Base-by-base conservation (phyloP, 192 early-diverging fungal genomes). In the Coemansia sp. region DNA sequence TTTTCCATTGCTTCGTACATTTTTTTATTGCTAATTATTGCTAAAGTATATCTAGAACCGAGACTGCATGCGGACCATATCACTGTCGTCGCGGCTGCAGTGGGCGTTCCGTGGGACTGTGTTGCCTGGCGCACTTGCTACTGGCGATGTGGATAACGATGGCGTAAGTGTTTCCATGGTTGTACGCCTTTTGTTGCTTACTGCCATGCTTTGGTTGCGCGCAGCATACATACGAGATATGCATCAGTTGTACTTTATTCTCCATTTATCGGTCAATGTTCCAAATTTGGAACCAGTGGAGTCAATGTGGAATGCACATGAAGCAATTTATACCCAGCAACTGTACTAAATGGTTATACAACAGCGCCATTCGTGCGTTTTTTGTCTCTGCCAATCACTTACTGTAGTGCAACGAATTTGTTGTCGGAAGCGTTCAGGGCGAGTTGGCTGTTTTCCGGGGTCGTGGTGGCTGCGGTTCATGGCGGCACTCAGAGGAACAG, bases 391-490 rank as follows among this genome's bases (percentile, higher is more conserved):
- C 11, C 39, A 46, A 14, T 3, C 14, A 1, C 39, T 14, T 10
- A 46, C 39, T 64, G 57, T 82, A 82, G 79, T 82, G 79, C 60
- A 83, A 83, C 8, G 80, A 83, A 67, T 83, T 83, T 71, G 75
- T 83, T 20, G 80, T 83, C 42, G 80, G 80, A 3, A 83, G 72
- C 46, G 75, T 77, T 4, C 75, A 83, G 64, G 80, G 80, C 21
- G 75, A 83, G 53, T 66, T 83, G 72, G 80, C 80, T 10, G 72
- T 83, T 20, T 83, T 83, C 51, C 71, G 80, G 4, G 80, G 80
- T 6, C 75, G 75, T 22, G 80, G 80, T 6, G 80, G 80, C 36
- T 77, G 80, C 53, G 80, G 80, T 20, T 57, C 71, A 11, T 82
- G 79, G 79, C 63, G 57, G 51, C 32, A 70, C 36, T 82, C 79